phyloP scores from a whole-genome alignment of 768 basidiomycete species.

The Kwoniella newhampshirensis region DNA sequence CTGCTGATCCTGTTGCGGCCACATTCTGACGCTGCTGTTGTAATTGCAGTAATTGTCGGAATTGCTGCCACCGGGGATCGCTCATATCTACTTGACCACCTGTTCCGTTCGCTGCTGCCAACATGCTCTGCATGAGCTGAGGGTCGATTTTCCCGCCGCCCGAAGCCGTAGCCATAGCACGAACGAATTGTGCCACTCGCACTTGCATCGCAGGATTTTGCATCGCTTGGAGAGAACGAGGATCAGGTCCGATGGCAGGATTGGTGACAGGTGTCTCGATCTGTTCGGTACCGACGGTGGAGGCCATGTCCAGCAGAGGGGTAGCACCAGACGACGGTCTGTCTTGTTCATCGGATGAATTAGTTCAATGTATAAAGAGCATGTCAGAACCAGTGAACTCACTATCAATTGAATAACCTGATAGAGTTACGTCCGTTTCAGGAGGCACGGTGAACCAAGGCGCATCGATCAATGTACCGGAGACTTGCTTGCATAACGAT shows the following conservation, averaged over 20 bases:
- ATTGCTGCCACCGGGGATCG: constrained; percentile 22
- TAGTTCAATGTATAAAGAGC: too few species aligned
- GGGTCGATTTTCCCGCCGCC: constrained; percentile 15
- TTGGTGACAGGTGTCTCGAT: constrained; percentile 20
- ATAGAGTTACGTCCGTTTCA: constrained; percentile 17
- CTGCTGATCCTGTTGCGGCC: background rate
- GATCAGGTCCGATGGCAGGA: constrained; percentile 8
- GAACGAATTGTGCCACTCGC: constrained; percentile 20
- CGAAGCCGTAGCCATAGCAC: constrained; percentile 9
- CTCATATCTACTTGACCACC: constrained; percentile 21
- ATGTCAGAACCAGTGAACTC: background rate
- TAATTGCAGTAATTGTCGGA: constrained; percentile 17
- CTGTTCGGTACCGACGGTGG: constrained; percentile 19
- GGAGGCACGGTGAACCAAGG: constrained; percentile 27
- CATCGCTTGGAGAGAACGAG: constrained; percentile 8
- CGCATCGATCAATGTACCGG: constrained; percentile 14
- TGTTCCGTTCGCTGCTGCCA: constrained; percentile 24
- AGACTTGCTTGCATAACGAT: constrained; percentile 13
- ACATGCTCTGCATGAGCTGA: constrained; percentile 26
- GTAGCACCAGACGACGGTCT: constrained; percentile 2
- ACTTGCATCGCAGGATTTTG: constrained; percentile 23
- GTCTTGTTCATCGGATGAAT: background rate
- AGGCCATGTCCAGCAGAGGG: constrained; percentile 16
- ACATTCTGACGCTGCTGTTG: constrained; percentile 14
- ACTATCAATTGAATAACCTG: constrained; percentile 24